Evolutionary conservation across 2,329 filamentous ascomycete species (phyloP).

Genomic region (Aurifilum marmelostoma): DNA sequence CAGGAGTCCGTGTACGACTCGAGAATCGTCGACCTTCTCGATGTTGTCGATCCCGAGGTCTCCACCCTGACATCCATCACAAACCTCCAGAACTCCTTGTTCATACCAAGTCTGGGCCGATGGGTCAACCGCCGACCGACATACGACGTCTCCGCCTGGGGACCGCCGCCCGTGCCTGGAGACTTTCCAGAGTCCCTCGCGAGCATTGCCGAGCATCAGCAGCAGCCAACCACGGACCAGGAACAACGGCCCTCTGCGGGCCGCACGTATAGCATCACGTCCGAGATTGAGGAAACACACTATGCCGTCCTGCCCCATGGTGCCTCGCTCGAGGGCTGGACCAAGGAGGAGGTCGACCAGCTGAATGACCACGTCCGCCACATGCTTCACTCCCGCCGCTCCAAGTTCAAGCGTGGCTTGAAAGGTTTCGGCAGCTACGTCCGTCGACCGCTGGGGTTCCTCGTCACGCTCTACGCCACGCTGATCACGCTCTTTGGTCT

Average conservation of each 20-base stretch:
- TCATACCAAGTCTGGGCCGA: constrained; percentile 78
- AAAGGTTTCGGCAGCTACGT: constrained; percentile 83
- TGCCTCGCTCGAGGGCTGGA: constrained; percentile 74
- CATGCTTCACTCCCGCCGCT: constrained; percentile 80
- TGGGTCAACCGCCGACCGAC: constrained; percentile 78
- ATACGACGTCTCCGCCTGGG: constrained; percentile 68
- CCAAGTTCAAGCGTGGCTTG: constrained; percentile 77
- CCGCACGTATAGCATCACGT: constrained; percentile 61
- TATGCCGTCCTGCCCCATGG: constrained; percentile 82
- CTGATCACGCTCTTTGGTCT: constrained; percentile 84
- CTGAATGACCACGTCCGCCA: constrained; percentile 87
- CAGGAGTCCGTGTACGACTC: constrained; percentile 33
- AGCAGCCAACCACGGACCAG: constrained; percentile 29
- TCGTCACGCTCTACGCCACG: constrained; percentile 81
- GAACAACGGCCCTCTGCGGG: constrained; percentile 33
- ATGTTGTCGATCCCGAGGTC: constrained; percentile 72
- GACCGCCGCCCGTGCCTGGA: constrained; percentile 28
- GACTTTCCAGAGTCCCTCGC: constrained; percentile 33
- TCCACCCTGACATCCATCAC: constrained; percentile 81
- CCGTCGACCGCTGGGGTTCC: constrained; percentile 74
- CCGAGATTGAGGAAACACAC: constrained; percentile 68
- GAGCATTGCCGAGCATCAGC: constrained; percentile 31
- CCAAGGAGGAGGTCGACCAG: constrained; percentile 70
- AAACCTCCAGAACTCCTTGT: constrained; percentile 88
- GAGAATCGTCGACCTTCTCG: constrained; percentile 38